Evolutionary conservation across 139 green algal species (phyloP).

Genomic region (Coccomyxa sp.): DNA sequence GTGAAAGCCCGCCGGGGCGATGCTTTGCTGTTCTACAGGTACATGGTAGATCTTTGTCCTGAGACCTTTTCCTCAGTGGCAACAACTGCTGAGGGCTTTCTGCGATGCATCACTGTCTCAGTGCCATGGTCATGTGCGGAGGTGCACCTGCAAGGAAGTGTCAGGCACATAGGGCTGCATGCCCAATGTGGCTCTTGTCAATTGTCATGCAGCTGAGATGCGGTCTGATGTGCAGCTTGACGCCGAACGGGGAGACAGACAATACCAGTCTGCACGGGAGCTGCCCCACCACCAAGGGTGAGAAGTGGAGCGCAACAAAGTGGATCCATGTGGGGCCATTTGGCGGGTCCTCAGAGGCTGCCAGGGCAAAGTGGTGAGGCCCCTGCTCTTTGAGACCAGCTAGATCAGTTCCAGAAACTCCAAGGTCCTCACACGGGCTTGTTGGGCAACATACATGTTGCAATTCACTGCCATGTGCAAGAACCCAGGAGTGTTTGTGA

Average conservation of each 20-base stretch:
- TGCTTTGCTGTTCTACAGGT: slow-evolving; percentile 59
- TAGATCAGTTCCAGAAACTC: neutral
- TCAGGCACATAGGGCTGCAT: neutral
- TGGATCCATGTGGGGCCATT: slow-evolving; percentile 56
- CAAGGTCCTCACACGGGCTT: neutral
- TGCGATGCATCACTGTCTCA: neutral
- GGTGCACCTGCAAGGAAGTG: neutral
- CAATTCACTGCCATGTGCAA: neutral
- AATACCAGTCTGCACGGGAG: slow-evolving; percentile 54
- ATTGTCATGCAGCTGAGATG: neutral
- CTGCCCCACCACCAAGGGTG: slow-evolving; percentile 59
- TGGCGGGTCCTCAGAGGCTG: slow-evolving; percentile 9
- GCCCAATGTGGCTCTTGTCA: too few species aligned
- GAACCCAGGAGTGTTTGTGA: neutral
- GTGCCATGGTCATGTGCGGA: neutral
- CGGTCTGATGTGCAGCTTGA: slow-evolving; percentile 43
- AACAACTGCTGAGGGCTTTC: too few species aligned
- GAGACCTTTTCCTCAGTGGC: neutral
- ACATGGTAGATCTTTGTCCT: neutral
- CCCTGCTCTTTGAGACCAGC: neutral
- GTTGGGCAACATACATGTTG: neutral
- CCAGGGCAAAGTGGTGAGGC: slow-evolving; percentile 20
- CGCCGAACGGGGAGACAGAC: slow-evolving; percentile 56
- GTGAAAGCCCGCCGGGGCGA: slow-evolving; percentile 46
- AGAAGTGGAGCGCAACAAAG: slow-evolving; percentile 52